Conservation (phyloP, 345 rosid species). For the Eucalyptus sp. region DNA sequence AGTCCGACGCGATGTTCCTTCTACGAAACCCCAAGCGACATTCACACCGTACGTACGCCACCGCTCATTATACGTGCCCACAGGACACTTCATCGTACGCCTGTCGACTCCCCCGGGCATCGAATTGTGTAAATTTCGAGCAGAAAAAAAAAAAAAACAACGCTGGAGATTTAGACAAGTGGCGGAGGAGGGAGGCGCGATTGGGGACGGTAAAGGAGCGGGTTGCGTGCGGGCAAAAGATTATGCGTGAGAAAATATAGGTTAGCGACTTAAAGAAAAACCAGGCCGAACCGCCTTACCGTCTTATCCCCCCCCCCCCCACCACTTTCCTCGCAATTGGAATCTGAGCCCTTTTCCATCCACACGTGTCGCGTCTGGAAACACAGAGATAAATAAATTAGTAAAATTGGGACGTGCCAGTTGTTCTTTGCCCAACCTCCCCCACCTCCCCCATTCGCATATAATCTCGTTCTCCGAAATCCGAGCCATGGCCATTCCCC, state of each 20-base stretch:
- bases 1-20: not conserved
- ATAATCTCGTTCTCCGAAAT: not conserved
- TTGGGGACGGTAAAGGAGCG: not conserved
- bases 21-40: not conserved
- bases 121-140: not conserved
- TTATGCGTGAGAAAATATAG: not conserved
- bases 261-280: not conserved
- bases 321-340: not conserved
- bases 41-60: not conserved
- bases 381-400: not conserved
- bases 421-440: not conserved
- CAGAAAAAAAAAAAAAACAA: not conserved
- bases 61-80: not conserved
- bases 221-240: not conserved
- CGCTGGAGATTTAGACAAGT: not conserved
- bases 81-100: not conserved
- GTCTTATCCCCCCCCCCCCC: not conserved
- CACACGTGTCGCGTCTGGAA: not conserved
- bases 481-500: not conserved
- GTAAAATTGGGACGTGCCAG: not conserved
- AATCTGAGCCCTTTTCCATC: not conserved
- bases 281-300: not conserved
- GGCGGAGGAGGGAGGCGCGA: not conserved
- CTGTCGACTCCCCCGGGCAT: not conserved
- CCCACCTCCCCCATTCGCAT: not conserved